Evolutionary conservation across 495 filamentous ascomycete genomes (phyloP).

Genomic region (Neurospora tetrasperma): DNA sequence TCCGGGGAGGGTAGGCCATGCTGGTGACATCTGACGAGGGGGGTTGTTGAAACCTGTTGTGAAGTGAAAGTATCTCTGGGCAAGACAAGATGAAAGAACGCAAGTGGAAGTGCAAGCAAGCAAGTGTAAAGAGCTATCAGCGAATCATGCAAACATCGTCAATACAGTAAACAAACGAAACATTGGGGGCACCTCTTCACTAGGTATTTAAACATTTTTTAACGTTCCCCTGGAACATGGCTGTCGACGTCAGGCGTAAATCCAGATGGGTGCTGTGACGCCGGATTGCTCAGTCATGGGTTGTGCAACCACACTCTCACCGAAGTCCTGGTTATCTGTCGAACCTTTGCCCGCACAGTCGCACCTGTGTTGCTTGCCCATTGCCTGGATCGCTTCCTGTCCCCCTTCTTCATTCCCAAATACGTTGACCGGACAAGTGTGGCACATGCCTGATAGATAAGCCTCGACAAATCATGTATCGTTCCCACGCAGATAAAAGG

Average conservation of each 20-base stretch:
- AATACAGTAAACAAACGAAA: neutral
- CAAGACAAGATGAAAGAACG: neutral
- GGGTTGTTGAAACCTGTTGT: neutral
- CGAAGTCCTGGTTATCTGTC: neutral
- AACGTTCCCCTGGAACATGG: neutral
- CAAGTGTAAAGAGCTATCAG: neutral
- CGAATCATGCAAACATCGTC: neutral
- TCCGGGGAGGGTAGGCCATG: neutral
- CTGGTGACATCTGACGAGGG: neutral
- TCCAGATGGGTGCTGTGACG: neutral
- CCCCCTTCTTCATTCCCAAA: neutral
- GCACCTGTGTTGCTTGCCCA: neutral
- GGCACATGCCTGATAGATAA: neutral
- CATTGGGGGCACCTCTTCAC: neutral
- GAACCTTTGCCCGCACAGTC: neutral
- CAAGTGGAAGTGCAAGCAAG: neutral
- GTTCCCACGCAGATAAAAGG: neutral
- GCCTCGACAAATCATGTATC: neutral
- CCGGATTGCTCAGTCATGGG: neutral
- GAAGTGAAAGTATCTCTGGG: neutral
- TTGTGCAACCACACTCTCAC: neutral
- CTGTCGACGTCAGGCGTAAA: neutral
- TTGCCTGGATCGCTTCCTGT: neutral
- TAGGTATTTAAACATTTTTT: neutral
- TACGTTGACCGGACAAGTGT: neutral